phyloP scores from a whole-genome alignment of 805 yeast species.

The Hanseniaspora guilliermondii region DNA sequence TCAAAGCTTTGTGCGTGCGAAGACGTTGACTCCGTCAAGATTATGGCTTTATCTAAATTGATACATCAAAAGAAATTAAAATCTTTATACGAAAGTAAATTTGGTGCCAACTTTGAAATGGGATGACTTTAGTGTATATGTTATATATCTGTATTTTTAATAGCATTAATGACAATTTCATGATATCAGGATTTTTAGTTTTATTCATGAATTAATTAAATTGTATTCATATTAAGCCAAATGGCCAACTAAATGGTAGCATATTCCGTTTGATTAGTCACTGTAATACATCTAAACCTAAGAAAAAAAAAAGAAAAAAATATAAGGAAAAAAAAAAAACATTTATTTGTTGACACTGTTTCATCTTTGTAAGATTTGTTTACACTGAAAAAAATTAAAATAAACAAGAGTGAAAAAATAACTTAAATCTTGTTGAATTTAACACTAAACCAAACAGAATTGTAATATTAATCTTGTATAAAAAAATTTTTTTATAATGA shows the following conservation, averaged over 20 bases:
- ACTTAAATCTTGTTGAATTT: not conserved
- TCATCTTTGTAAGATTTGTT: not conserved
- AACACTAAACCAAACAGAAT: not conserved
- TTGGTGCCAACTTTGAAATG: constrained; percentile 8
- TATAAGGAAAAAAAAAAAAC: constrained; percentile 13
- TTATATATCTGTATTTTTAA: too few species aligned
- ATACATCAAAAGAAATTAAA: not conserved
- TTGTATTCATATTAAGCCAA: too few species aligned
- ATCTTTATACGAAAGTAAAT: not conserved
- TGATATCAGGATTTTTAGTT: too few species aligned
- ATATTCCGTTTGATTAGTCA: too few species aligned
- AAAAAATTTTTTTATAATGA: not conserved
- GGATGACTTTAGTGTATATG: too few species aligned
- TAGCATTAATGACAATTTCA: too few species aligned
- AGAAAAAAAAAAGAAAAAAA: too few species aligned
- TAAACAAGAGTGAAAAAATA: too few species aligned
- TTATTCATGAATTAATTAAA: too few species aligned
- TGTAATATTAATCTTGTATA: not conserved
- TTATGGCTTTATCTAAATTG: not conserved
- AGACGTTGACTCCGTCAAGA: not conserved
- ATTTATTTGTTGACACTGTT: not conserved
- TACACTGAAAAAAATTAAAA: not conserved
- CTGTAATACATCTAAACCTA: too few species aligned
- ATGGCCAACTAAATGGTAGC: too few species aligned
- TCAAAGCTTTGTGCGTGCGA: not conserved